A percentile compares a stretch with the other conserved stretches of the same genome.
Evolutionary conservation across 1,139 yeast species (phyloP).

Genomic region (Citeromyces hawaiiensis): DNA sequence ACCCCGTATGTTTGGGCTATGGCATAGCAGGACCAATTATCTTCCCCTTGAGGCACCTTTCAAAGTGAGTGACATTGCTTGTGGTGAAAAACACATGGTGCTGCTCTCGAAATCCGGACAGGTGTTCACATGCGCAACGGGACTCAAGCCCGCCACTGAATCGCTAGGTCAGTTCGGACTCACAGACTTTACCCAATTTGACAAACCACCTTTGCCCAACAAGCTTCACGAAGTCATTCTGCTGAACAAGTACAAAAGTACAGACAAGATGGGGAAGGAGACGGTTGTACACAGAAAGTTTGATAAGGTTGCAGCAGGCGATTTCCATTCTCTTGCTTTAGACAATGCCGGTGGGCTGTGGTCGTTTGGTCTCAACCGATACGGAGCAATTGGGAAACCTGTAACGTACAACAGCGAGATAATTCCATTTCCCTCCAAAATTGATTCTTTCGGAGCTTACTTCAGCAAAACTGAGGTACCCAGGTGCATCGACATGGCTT

Average conservation of each 20-base stretch:
- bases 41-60: constrained; percentile 11
- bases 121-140: constrained; percentile 52
- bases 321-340: constrained; percentile 54
- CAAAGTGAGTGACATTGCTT: constrained; percentile 30
- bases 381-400: constrained; percentile 74
- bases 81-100: constrained; percentile 60
- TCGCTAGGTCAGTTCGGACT: constrained; percentile 76
- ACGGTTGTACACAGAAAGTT: constrained; percentile 27
- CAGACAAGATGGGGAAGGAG: constrained; percentile 12
- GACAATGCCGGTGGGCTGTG: constrained; percentile 53
- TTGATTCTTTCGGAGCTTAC: constrained; percentile 25
- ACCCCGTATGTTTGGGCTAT: constrained; percentile 9
- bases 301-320: constrained; percentile 57
- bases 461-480: constrained; percentile 24
- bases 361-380: constrained; percentile 76
- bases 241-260: constrained; percentile 21
- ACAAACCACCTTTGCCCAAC: constrained; percentile 28
- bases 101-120: constrained; percentile 49
- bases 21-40: constrained; percentile 8
- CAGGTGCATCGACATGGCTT: constrained; percentile 37
- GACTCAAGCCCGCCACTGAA: constrained; percentile 18
- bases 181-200: constrained; percentile 58
- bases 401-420: constrained; percentile 52
- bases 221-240: constrained; percentile 19
- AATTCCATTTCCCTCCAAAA: constrained; percentile 53